These are phyloP conservation scores for Hypomontagnella monticulosa DNA, from an alignment of 495 filamentous ascomycete genomes.

Conservation along the genomic window DNA sequence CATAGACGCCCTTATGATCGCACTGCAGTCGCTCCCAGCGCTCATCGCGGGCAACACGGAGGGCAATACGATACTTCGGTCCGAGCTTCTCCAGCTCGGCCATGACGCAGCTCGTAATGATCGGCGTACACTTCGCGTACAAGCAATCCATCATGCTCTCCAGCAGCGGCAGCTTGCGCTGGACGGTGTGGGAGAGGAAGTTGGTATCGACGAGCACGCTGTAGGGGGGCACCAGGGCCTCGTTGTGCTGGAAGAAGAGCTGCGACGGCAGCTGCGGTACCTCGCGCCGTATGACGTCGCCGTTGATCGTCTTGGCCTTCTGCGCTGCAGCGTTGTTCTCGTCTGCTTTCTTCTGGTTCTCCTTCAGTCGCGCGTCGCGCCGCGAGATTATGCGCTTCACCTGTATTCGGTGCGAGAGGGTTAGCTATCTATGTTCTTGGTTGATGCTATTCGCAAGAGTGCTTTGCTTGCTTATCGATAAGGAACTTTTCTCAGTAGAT, in stretches of 20 bases:
- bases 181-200: constrained; percentile 91
- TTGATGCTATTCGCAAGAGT: background rate
- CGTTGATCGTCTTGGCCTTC: constrained; percentile 57
- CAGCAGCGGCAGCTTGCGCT: constrained; percentile 86
- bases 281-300: constrained; percentile 69
- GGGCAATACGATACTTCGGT: constrained; percentile 84
- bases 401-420: constrained; percentile 38
- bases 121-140: constrained; percentile 72
- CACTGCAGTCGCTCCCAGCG: constrained; percentile 85
- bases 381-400: constrained; percentile 71
- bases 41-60: constrained; percentile 92
- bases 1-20: constrained; percentile 89
- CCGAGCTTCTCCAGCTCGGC: constrained; percentile 94
- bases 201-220: constrained; percentile 88
- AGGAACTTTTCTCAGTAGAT: background rate
- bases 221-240: constrained; percentile 89
- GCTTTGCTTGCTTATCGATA: constrained; percentile 39
- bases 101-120: constrained; percentile 77
- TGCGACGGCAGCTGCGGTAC: constrained; percentile 81
- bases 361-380: constrained; percentile 68
- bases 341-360: constrained; percentile 63
- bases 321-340: constrained; percentile 57
- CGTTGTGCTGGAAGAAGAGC: constrained; percentile 96
- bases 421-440: background rate
- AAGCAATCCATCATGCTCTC: constrained; percentile 79